Evolutionary conservation across 1,284 basidiomycete species (phyloP).

Genomic region (Ganoderma lucidum): DNA sequence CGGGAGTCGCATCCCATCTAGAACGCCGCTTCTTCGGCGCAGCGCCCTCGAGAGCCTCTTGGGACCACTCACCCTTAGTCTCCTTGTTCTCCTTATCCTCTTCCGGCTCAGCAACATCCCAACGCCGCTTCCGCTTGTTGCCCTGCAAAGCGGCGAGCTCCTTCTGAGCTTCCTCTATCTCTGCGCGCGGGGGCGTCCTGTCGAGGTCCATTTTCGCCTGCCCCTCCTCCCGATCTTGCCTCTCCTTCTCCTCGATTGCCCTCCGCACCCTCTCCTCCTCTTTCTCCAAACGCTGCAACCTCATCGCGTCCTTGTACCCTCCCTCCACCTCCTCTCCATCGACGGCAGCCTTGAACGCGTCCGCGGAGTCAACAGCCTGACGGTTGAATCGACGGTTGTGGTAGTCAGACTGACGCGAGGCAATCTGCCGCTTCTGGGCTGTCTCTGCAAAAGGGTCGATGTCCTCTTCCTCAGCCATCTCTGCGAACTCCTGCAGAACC

Average conservation of each 20-base stretch:
- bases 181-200: constrained; percentile 85
- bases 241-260: constrained; percentile 90
- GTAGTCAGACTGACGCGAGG: constrained; percentile 94
- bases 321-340: constrained; percentile 80
- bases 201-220: constrained; percentile 87
- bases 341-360: constrained; percentile 75
- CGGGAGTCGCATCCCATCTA: constrained; percentile 92
- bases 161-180: constrained; percentile 73
- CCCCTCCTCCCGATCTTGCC: constrained; percentile 80
- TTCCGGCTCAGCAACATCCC: constrained; percentile 82
- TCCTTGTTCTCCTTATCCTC: constrained; percentile 69
- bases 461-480: constrained; percentile 91
- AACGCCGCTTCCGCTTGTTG: constrained; percentile 84
- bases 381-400: constrained; percentile 93
- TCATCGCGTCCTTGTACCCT: constrained; percentile 97
- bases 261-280: constrained; percentile 89
- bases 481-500: constrained; percentile 92
- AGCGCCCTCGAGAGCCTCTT: constrained; percentile 73
- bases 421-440: constrained; percentile 92
- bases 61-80: constrained; percentile 71
- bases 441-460: constrained; percentile 95
- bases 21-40: constrained; percentile 92
- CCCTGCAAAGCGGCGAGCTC: constrained; percentile 70
- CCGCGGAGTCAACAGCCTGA: constrained; percentile 78
- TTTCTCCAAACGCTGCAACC: constrained; percentile 89